Evolutionary conservation across 1,284 basidiomycete species (phyloP).

Genomic region (Cryptococcus floricola): DNA sequence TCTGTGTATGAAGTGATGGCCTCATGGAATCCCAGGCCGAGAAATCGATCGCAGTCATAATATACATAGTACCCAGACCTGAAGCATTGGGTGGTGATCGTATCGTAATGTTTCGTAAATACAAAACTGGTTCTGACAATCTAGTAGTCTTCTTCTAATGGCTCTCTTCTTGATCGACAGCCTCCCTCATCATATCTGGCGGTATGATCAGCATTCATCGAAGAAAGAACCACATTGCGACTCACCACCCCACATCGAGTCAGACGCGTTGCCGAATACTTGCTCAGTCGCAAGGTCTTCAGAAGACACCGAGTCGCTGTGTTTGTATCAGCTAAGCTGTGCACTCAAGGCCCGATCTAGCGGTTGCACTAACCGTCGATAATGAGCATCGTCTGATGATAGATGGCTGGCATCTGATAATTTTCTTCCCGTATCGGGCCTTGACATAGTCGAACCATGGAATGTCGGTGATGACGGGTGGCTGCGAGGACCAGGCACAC

Average conservation of each 20-base stretch:
- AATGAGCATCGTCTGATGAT: constrained; percentile 31
- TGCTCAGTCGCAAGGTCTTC: constrained; percentile 28
- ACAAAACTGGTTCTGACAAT: neutral
- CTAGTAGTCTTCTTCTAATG: neutral
- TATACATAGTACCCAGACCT: too few relatives aligned
- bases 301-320: constrained; percentile 11
- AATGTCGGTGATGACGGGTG: neutral
- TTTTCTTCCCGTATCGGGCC: constrained; percentile 9
- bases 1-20: too few relatives aligned
- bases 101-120: neutral
- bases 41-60: too few relatives aligned
- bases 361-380: constrained; percentile 21
- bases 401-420: constrained; percentile 28
- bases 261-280: constrained; percentile 32
- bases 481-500: too few relatives aligned
- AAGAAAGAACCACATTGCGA: neutral
- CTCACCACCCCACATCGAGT: constrained; percentile 46
- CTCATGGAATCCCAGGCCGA: too few relatives aligned
- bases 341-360: too few relatives aligned
- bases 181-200: constrained; percentile 47
- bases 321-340: too few relatives aligned
- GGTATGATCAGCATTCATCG: neutral
- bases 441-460: neutral
- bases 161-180: constrained; percentile 33
- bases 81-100: too few relatives aligned